Evolutionary conservation across 345 rosid genomes (phyloP).

Genomic region (Cardamine chenopodiifolia): DNA sequence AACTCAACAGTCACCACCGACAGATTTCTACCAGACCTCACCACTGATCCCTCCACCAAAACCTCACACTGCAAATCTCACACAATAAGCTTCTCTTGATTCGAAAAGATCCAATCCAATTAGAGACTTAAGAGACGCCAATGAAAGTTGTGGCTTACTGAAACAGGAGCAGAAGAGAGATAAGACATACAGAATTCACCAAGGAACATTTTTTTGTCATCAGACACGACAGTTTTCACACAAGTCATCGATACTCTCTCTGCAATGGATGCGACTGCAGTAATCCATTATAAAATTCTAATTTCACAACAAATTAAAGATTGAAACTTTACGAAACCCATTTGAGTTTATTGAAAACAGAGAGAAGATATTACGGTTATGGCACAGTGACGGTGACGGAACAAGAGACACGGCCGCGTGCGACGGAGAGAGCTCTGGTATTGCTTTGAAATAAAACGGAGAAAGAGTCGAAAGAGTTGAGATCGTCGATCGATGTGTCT

Average conservation of each 20-base stretch:
- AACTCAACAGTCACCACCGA: conserved; percentile 60
- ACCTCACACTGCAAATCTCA: conserved; percentile 50
- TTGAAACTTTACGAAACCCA: conserved; percentile 30
- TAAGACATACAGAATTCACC: conserved; percentile 74
- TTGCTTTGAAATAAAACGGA: conserved; percentile 52
- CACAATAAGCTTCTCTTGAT: conserved; percentile 16
- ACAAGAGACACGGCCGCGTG: conserved; percentile 63
- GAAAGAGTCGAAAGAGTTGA: conserved; percentile 47
- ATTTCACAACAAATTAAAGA: conserved; percentile 17
- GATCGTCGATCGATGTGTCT: conserved; percentile 32
- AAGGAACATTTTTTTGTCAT: conserved; percentile 60
- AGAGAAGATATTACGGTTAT: conserved; percentile 47
- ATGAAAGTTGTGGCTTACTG: conserved; percentile 23
- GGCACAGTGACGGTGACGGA: conserved; percentile 53
- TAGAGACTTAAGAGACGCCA: background rate
- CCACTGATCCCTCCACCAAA: conserved; percentile 59
- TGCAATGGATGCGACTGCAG: conserved; percentile 64
- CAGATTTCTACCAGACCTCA: conserved; percentile 76
- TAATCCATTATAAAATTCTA: conserved; percentile 59
- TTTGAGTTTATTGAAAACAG: background rate
- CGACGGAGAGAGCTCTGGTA: conserved; percentile 47
- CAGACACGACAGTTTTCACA: conserved; percentile 59
- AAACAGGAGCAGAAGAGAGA: conserved; percentile 62
- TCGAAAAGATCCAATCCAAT: background rate
- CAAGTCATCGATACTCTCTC: conserved; percentile 71